These are phyloP conservation scores for Helicocarpus griseus DNA, from an alignment of 2,329 filamentous ascomycete species.

Conservation along the genomic window DNA sequence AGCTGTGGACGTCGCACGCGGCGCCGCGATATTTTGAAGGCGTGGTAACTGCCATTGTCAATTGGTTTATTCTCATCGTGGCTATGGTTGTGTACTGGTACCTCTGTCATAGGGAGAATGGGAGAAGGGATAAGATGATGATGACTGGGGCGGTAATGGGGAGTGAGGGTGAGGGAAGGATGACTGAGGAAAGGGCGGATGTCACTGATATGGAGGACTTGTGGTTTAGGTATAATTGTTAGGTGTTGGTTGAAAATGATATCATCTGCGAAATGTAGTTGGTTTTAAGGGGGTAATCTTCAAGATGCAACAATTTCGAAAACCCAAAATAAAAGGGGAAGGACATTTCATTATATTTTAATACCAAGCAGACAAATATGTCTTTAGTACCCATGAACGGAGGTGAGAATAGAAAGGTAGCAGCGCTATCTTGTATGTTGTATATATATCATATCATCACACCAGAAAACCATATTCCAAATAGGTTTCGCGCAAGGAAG, in stretches of 20 bases:
- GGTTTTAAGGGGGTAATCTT: background rate
- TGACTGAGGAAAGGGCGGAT: background rate
- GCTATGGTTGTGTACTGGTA: conserved; percentile 26
- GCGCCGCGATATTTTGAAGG: conserved; percentile 36
- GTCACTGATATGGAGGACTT: background rate
- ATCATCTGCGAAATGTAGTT: no score
- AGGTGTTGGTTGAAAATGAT: no score
- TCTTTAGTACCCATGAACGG: background rate
- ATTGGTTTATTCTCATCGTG: conserved; percentile 33
- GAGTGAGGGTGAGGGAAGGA: background rate
- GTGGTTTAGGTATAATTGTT: background rate
- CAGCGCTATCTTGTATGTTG: background rate
- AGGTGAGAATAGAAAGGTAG: background rate
- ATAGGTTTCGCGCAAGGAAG: no score
- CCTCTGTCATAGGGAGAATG: conserved; percentile 29
- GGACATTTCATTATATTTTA: background rate
- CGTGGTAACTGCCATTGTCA: conserved; percentile 37
- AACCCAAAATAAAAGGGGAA: background rate
- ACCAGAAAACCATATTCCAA: background rate
- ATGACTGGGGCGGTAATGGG: background rate
- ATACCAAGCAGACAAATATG: background rate
- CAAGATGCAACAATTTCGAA: background rate
- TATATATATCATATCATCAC: background rate
- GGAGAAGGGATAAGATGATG: background rate
- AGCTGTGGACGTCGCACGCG: conserved; percentile 35